Percentiles rank a stretch among this genome's conserved stretches.
phyloP scores from a whole-genome alignment of 345 rosid genomes.

The Citrus inodora region DNA sequence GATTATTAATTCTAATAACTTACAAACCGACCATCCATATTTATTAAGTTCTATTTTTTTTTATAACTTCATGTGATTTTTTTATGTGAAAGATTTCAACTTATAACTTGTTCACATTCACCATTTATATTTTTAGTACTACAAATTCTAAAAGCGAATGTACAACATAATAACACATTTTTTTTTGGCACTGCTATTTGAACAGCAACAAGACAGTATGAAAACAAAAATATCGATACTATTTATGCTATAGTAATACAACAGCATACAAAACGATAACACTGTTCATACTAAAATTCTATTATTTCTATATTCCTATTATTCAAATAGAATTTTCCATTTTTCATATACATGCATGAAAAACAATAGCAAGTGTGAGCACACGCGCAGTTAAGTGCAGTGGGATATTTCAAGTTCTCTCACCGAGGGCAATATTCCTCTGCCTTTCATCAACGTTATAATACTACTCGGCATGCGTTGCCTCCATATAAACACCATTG shows the following conservation, averaged over 20 bases:
- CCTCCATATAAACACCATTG: slow-evolving; percentile 18
- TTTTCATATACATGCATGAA: neutral
- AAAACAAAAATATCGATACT: no score
- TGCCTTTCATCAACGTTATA: neutral
- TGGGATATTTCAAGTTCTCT: neutral
- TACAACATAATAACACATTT: no score
- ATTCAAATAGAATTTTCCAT: no score
- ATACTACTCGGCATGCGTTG: neutral
- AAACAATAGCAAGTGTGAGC: neutral
- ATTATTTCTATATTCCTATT: no score
- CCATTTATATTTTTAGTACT: neutral
- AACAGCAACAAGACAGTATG: no score
- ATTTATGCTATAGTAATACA: no score
- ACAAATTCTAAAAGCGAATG: no score
- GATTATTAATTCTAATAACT: no score
- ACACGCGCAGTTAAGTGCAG: slow-evolving; percentile 17
- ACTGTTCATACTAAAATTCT: no score
- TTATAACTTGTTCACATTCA: neutral
- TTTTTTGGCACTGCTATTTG: no score
- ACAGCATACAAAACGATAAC: no score
- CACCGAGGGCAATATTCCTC: neutral
- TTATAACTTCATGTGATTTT: neutral
- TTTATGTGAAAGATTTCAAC: neutral
- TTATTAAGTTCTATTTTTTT: neutral
- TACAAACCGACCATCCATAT: neutral